Conservation (phyloP, 345 rosid species). For the Euphorbia tirucalli region DNA sequence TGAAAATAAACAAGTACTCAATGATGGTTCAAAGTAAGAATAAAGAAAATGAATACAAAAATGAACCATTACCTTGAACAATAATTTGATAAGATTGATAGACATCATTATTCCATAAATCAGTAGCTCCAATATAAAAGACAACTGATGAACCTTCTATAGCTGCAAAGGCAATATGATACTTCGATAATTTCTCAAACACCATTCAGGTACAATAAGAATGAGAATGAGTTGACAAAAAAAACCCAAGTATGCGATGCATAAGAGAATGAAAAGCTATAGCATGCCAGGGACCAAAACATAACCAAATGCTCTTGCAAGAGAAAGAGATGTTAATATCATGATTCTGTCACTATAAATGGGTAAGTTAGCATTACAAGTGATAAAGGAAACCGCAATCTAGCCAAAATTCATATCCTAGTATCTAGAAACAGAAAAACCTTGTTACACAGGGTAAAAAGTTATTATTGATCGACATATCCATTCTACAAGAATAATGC, state of each 20-base stretch:
- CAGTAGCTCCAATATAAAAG: slow-evolving; percentile 60
- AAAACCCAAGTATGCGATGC: background rate
- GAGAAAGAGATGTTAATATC: background rate
- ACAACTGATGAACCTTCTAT: slow-evolving; percentile 67
- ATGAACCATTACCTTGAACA: slow-evolving; percentile 63
- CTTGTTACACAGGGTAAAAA: background rate
- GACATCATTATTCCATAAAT: slow-evolving; percentile 45
- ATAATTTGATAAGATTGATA: slow-evolving; percentile 58
- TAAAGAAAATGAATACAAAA: background rate
- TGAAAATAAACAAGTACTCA: background rate
- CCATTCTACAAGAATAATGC: background rate
- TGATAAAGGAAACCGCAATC: background rate
- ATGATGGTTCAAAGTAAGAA: background rate
- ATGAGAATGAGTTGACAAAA: background rate
- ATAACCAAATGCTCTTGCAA: background rate
- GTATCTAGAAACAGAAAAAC: background rate
- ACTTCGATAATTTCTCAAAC: slow-evolving; percentile 7
- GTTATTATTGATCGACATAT: background rate
- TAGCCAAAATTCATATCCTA: background rate
- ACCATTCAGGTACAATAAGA: background rate
- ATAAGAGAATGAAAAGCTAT: background rate
- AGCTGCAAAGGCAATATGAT: slow-evolving; percentile 45
- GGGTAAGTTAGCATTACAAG: background rate
- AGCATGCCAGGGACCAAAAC: background rate
- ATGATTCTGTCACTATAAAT: background rate